Percentiles rank a stretch among this genome's conserved stretches.
Evolutionary conservation across 805 yeast genomes (phyloP).

Genomic region (Saturnispora silvae): DNA sequence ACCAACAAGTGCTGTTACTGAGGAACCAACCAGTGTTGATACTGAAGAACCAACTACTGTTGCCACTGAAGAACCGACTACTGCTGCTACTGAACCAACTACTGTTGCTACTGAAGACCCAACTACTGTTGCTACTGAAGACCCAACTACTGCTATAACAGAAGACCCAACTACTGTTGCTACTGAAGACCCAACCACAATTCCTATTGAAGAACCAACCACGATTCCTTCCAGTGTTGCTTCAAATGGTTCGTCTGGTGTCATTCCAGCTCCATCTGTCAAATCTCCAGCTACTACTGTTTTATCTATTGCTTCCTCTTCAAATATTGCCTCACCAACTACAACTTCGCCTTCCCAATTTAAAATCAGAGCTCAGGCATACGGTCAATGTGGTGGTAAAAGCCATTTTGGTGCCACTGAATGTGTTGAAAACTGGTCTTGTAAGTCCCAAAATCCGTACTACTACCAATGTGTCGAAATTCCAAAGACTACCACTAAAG

Average conservation of each 20-base stretch:
- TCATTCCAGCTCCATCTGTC: constrained; percentile 17
- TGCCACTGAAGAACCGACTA: not conserved
- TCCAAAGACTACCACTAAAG: constrained; percentile 7
- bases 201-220: constrained; percentile 19
- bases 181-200: no score
- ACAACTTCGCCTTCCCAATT: not conserved
- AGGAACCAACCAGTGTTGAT: constrained; percentile 4
- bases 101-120: constrained; percentile 8
- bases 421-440: constrained; percentile 17
- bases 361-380: constrained; percentile 15
- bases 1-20: constrained; percentile 7
- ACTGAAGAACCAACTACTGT: not conserved
- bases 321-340: constrained; percentile 1
- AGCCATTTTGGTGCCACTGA: constrained; percentile 15
- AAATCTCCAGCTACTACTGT: constrained; percentile 3
- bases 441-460: constrained; percentile 18
- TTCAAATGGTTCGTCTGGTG: constrained; percentile 15
- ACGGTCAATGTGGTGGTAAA: constrained; percentile 21
- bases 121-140: constrained; percentile 4
- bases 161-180: constrained; percentile 2
- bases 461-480: constrained; percentile 20
- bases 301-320: constrained; percentile 1
- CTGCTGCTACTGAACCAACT: constrained; percentile 1
- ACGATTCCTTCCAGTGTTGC: constrained; percentile 19
- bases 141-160: not conserved